These are phyloP conservation scores for Candida schatavii DNA, from an alignment of 805 yeast genomes.

Conservation along the genomic window DNA sequence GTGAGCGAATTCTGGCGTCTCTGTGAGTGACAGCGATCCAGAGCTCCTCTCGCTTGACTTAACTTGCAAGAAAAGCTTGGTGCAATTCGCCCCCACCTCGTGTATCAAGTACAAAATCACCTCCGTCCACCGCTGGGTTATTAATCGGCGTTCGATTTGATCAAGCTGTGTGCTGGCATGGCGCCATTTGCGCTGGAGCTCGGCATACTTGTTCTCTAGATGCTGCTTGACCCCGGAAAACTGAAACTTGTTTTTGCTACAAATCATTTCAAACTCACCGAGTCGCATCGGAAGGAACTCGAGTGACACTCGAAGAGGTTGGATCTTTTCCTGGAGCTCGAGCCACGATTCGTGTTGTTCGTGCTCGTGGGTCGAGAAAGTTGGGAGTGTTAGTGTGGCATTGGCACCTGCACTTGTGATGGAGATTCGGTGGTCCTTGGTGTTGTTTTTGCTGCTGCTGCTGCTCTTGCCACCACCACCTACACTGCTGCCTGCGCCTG, in stretches of 20 bases:
- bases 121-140: conserved; percentile 47
- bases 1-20: conserved; percentile 21
- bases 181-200: conserved; percentile 25
- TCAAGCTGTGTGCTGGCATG: neutral
- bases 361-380: conserved; percentile 27
- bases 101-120: conserved; percentile 47
- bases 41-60: conserved; percentile 1
- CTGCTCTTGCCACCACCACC: too few relatives aligned
- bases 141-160: neutral
- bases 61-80: conserved; percentile 12
- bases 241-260: conserved; percentile 5
- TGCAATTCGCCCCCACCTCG: conserved; percentile 31
- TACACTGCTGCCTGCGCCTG: too few relatives aligned
- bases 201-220: neutral
- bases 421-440: too few relatives aligned
- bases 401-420: too few relatives aligned
- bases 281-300: conserved; percentile 50
- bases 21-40: neutral
- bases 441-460: too few relatives aligned
- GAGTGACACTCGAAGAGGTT: conserved; percentile 52
- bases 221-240: neutral
- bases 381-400: conserved; percentile 23
- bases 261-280: conserved; percentile 36
- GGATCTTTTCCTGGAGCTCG: conserved; percentile 38
- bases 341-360: conserved; percentile 41